phyloP scores from a whole-genome alignment of 2,329 filamentous ascomycete genomes.

The Alternaria sp. region DNA sequence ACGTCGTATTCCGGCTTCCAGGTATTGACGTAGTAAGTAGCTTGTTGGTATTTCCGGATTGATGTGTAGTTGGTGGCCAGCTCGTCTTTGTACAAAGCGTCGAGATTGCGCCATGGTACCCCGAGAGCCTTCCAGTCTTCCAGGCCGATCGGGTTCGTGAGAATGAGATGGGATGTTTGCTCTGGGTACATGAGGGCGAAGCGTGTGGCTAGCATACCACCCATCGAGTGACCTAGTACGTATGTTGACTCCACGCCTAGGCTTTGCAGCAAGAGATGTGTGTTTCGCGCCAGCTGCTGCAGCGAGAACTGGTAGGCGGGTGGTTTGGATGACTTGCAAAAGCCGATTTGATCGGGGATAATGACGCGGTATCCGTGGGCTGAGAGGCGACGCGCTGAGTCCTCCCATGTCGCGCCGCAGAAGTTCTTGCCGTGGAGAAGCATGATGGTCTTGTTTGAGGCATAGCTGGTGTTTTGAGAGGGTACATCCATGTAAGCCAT shows the following conservation, averaged over 20 bases:
- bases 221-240: slow-evolving; percentile 63
- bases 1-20: slow-evolving; percentile 60
- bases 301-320: slow-evolving; percentile 60
- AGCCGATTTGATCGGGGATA: slow-evolving; percentile 62
- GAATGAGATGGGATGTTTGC: slow-evolving; percentile 52
- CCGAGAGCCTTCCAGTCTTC: slow-evolving; percentile 58
- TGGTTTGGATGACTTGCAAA: slow-evolving; percentile 64
- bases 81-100: slow-evolving; percentile 25
- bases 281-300: slow-evolving; percentile 60
- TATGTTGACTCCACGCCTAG: slow-evolving; percentile 55
- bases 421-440: slow-evolving; percentile 65
- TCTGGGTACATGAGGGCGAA: slow-evolving; percentile 60
- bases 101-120: slow-evolving; percentile 32
- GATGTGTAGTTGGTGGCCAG: slow-evolving; percentile 30
- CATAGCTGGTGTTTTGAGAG: slow-evolving; percentile 40
- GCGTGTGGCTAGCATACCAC: slow-evolving; percentile 61
- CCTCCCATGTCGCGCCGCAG: slow-evolving; percentile 61
- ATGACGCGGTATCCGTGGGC: slow-evolving; percentile 59
- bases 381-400: slow-evolving; percentile 54
- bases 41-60: slow-evolving; percentile 37
- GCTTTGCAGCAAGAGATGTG: slow-evolving; percentile 54
- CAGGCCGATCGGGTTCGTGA: slow-evolving; percentile 61
- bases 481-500: slow-evolving; percentile 65
- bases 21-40: slow-evolving; percentile 40
- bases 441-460: slow-evolving; percentile 53